A percentile compares a stretch with the other conserved stretches of the same genome.
Evolutionary conservation across 1,284 basidiomycete genomes (phyloP).

Genomic region (Cutaneotrichosporon dermatis): DNA sequence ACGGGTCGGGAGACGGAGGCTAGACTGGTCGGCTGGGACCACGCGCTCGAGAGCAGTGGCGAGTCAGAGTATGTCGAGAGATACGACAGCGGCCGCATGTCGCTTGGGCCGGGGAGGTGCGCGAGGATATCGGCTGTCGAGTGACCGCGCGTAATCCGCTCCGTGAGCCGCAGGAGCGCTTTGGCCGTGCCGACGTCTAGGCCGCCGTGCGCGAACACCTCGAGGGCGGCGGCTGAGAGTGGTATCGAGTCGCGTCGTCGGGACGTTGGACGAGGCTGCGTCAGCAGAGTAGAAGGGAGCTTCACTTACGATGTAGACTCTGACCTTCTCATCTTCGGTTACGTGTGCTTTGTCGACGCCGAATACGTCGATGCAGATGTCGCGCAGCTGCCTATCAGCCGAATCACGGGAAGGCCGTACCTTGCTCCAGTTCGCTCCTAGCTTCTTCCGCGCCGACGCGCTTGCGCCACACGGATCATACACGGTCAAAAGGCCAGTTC

Average conservation of each 20-base stretch:
- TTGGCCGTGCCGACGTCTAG: background rate
- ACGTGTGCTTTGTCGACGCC: background rate
- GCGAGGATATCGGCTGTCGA: background rate
- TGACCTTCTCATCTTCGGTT: background rate
- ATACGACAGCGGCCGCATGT: background rate
- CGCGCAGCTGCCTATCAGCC: background rate
- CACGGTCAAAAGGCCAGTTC: background rate
- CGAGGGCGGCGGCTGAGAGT: background rate
- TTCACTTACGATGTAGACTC: background rate
- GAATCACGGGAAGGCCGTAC: background rate
- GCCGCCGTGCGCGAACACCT: background rate
- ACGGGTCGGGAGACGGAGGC: background rate
- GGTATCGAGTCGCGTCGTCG: background rate
- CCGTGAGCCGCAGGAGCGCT: background rate
- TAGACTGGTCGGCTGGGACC: background rate
- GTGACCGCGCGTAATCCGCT: background rate
- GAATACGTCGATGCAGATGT: background rate
- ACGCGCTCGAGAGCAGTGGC: background rate
- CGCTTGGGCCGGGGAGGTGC: background rate
- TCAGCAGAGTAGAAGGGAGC: background rate
- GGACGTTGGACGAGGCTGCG: background rate
- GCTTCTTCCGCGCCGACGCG: too few species aligned
- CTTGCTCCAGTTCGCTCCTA: background rate
- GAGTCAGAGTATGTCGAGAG: background rate
- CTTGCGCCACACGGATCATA: background rate